Conservation (phyloP, 1,284 basidiomycete species). For the Tylopilus orsonianus region DNA sequence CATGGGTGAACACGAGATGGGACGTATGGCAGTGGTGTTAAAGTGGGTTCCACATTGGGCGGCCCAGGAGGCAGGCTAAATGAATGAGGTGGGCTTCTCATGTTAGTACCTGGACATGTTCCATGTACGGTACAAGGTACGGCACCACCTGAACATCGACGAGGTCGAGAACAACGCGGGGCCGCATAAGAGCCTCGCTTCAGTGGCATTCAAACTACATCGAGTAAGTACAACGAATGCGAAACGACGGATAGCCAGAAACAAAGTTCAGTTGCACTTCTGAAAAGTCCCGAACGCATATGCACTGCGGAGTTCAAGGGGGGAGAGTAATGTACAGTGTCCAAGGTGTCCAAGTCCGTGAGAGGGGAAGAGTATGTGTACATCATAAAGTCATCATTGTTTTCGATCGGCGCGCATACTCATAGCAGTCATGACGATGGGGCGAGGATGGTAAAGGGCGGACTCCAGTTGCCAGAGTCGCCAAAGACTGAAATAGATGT, state of each 20-base stretch:
- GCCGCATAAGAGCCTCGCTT: neutral
- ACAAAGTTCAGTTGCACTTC: slow-evolving; percentile 14
- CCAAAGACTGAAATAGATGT: slow-evolving; percentile 42
- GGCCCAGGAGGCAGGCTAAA: neutral
- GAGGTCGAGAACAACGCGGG: neutral
- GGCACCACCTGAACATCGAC: no score
- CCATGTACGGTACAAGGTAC: no score
- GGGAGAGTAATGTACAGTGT: slow-evolving; percentile 10
- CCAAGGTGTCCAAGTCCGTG: slow-evolving; percentile 17
- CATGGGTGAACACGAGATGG: slow-evolving; percentile 8
- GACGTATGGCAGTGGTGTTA: slow-evolving; percentile 7
- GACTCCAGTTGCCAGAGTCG: slow-evolving; percentile 49
- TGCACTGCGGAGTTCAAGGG: neutral
- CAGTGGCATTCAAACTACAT: slow-evolving; percentile 3
- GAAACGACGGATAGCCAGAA: slow-evolving; percentile 2
- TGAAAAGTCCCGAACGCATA: slow-evolving; percentile 5
- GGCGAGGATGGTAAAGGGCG: slow-evolving; percentile 37
- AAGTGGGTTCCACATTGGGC: neutral
- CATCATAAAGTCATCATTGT: slow-evolving; percentile 16
- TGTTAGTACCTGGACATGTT: no score
- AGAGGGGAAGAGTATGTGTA: slow-evolving; percentile 6
- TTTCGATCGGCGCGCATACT: slow-evolving; percentile 2
- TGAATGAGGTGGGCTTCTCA: neutral
- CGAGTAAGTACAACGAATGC: slow-evolving; percentile 12
- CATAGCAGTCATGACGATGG: slow-evolving; percentile 19